A percentile compares a stretch with the other conserved stretches of the same genome.
These are phyloP conservation scores for Hanseniaspora mollemarum DNA, from an alignment of 805 yeast species.

Conservation along the genomic window DNA sequence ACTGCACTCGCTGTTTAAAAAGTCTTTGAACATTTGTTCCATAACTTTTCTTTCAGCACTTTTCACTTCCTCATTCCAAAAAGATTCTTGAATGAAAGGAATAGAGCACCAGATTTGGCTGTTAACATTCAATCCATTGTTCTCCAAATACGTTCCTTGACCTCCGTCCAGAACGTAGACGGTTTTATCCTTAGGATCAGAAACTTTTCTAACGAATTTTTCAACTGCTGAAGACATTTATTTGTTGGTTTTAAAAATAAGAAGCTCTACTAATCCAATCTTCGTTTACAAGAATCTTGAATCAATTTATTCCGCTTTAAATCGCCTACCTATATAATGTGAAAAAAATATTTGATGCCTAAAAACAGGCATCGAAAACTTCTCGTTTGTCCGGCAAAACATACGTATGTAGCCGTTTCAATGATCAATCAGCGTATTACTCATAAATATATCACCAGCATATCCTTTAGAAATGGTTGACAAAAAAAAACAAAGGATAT, in stretches of 20 bases:
- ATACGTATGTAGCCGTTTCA: too few relatives aligned
- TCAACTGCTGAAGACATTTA: not conserved
- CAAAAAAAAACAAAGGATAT: too few relatives aligned
- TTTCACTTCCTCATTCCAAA: constrained; percentile 20
- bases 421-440: too few relatives aligned
- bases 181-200: constrained; percentile 11
- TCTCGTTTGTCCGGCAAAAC: too few relatives aligned
- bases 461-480: too few relatives aligned
- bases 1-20: constrained; percentile 45
- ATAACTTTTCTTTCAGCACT: constrained; percentile 35
- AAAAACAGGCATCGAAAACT: too few relatives aligned
- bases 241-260: not conserved
- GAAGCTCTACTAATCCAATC: too few relatives aligned
- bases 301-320: too few relatives aligned
- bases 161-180: constrained; percentile 43
- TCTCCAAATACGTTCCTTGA: constrained; percentile 52
- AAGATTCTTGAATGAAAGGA: constrained; percentile 28
- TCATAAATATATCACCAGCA: too few relatives aligned
- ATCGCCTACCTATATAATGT: not conserved
- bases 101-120: constrained; percentile 53
- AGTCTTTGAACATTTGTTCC: constrained; percentile 39
- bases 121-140: constrained; percentile 35
- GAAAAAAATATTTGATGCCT: too few relatives aligned
- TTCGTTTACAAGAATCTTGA: too few relatives aligned
- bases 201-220: not conserved